These are phyloP conservation scores for Chalciporus sphaerocephalus DNA, from an alignment of 768 basidiomycete species.

Conservation along the genomic window DNA sequence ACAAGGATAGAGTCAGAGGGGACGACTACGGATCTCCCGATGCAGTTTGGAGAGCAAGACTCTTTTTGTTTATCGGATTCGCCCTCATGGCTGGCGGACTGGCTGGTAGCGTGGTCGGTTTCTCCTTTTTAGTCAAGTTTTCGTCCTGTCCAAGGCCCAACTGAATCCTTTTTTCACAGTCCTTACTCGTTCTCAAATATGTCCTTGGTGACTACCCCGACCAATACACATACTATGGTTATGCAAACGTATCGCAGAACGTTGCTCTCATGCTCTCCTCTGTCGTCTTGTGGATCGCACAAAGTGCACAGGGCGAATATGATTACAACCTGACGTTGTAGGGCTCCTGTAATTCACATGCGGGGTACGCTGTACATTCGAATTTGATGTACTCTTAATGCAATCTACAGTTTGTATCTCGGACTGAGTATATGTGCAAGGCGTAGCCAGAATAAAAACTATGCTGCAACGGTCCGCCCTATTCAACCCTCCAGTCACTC, in stretches of 20 bases:
- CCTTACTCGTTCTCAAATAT: conserved; percentile 88
- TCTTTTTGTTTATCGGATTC: conserved; percentile 92
- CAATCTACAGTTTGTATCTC: conserved; percentile 11
- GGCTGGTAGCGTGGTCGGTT: conserved; percentile 91
- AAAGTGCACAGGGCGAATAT: conserved; percentile 81
- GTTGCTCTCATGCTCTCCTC: conserved; percentile 80
- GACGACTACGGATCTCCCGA: conserved; percentile 80
- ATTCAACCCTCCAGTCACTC: not conserved
- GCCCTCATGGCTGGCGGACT: conserved; percentile 96
- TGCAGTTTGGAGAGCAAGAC: conserved; percentile 86
- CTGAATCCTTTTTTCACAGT: conserved; percentile 42
- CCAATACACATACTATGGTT: conserved; percentile 85
- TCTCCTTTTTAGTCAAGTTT: not conserved
- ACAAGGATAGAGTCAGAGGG: conserved; percentile 83
- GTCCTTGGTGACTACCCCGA: conserved; percentile 66
- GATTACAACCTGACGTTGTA: conserved; percentile 85
- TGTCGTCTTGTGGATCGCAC: conserved; percentile 88
- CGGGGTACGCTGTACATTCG: conserved; percentile 2
- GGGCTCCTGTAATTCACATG: not conserved
- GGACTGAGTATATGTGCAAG: not conserved
- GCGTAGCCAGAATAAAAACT: too few species aligned
- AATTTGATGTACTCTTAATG: conserved; percentile 5
- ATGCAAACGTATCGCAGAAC: conserved; percentile 94
- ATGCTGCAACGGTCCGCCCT: too few species aligned
- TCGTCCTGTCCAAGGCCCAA: not conserved